Conservation (phyloP, 1,284 basidiomycete species). For the Schizophyllum commune region DNA sequence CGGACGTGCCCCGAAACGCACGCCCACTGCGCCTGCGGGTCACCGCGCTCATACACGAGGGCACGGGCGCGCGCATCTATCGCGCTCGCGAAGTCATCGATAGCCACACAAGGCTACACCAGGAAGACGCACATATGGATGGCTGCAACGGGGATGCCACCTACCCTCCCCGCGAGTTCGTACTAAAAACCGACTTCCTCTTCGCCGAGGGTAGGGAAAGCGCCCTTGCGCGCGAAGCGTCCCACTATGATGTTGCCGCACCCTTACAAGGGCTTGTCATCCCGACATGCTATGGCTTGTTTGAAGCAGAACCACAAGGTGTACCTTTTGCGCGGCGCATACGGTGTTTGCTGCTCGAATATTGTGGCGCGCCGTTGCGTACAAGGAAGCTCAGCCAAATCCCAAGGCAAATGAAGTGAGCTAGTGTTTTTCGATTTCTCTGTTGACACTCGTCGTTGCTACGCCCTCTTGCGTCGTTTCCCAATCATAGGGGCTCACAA, state of each 20-base stretch:
- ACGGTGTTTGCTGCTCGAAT: conserved; percentile 52
- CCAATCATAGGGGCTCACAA: too few relatives aligned
- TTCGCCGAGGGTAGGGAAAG: conserved; percentile 72
- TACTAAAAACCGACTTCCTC: conserved; percentile 42
- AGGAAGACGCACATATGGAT: background rate
- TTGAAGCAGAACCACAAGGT: conserved; percentile 17
- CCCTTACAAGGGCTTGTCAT: background rate
- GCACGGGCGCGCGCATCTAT: background rate
- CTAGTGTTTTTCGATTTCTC: background rate
- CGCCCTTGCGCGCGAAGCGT: background rate
- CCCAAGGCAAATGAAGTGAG: background rate
- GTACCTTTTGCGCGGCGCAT: conserved; percentile 57
- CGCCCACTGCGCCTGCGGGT: background rate
- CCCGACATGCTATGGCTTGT: background rate
- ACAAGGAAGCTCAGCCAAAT: background rate
- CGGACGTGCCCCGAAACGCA: background rate
- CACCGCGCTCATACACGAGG: background rate
- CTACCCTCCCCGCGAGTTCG: background rate
- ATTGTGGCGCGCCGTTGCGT: background rate
- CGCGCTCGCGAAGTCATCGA: background rate
- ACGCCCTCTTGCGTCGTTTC: background rate
- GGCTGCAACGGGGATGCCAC: background rate
- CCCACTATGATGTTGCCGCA: background rate
- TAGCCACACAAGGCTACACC: background rate
- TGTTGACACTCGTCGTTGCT: background rate